Conservation (phyloP, 768 basidiomycete genomes). For the Hypholoma fasciculare region DNA sequence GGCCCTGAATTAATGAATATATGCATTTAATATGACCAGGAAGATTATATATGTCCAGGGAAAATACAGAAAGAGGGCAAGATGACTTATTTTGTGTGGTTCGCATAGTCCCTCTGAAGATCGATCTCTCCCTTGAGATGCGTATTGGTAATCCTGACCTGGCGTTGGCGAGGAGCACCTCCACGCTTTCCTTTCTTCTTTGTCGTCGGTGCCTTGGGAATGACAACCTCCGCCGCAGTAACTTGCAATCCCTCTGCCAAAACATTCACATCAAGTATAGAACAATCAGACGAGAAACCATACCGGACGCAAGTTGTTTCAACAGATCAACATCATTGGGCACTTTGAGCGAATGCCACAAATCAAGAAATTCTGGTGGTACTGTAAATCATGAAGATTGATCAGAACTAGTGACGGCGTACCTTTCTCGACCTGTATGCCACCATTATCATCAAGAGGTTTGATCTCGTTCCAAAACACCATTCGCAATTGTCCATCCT, state of each 20-base stretch:
- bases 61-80: not conserved
- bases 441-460: slow-evolving; percentile 69
- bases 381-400: slow-evolving; percentile 2
- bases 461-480: slow-evolving; percentile 92
- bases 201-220: slow-evolving; percentile 51
- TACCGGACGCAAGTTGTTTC: slow-evolving; percentile 75
- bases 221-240: slow-evolving; percentile 63
- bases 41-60: too few relatives aligned
- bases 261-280: not conserved
- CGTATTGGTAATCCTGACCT: slow-evolving; percentile 83
- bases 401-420: slow-evolving; percentile 14
- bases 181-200: slow-evolving; percentile 86
- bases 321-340: slow-evolving; percentile 85
- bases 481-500: slow-evolving; percentile 81
- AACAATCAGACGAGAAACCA: slow-evolving; percentile 7
- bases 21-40: too few relatives aligned
- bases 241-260: slow-evolving; percentile 75
- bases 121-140: slow-evolving; percentile 89
- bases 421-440: slow-evolving; percentile 81
- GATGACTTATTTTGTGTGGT: slow-evolving; percentile 10
- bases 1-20: too few relatives aligned
- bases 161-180: slow-evolving; percentile 69
- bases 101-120: slow-evolving; percentile 44
- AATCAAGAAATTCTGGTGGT: slow-evolving; percentile 74
- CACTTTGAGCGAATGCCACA: slow-evolving; percentile 85